Evolutionary conservation across 2,329 filamentous ascomycete species (phyloP).

Genomic region (Colletotrichum gloeosporioides): DNA sequence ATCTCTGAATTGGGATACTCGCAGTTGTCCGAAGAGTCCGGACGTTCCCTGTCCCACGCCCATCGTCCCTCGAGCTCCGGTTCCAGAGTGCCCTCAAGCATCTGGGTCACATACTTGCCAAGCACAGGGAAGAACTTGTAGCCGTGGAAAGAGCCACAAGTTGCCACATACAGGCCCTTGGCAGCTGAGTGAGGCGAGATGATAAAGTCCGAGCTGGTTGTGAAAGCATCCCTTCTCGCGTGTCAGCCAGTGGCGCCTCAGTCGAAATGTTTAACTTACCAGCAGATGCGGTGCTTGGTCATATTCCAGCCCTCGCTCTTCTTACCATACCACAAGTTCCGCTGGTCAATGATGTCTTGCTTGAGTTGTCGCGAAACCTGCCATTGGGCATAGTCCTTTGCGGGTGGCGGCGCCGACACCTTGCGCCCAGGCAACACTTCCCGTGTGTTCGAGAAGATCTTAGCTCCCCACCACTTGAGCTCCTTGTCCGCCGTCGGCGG

Average conservation of each 20-base stretch:
- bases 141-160: constrained; percentile 70
- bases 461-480: constrained; percentile 68
- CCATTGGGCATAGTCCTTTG: constrained; percentile 67
- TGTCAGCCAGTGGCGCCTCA: neutral
- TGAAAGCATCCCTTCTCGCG: constrained; percentile 66
- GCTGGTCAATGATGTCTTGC: constrained; percentile 62
- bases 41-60: constrained; percentile 66
- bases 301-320: constrained; percentile 61
- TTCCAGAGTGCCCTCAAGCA: constrained; percentile 52
- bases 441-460: constrained; percentile 62
- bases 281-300: constrained; percentile 70
- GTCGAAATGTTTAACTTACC: constrained; percentile 48
- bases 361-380: constrained; percentile 60
- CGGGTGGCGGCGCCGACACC: constrained; percentile 62
- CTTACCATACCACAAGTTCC: constrained; percentile 63
- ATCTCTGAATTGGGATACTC: constrained; percentile 65
- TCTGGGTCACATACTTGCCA: constrained; percentile 65
- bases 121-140: constrained; percentile 73
- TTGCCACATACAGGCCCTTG: constrained; percentile 64
- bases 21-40: constrained; percentile 55
- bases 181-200: constrained; percentile 61
- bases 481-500: constrained; percentile 56
- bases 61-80: constrained; percentile 51
- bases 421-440: constrained; percentile 57
- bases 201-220: constrained; percentile 65